Evolutionary conservation across 2,329 filamentous ascomycete genomes (phyloP).

Genomic region (Pseudogymnoascus sp.): DNA sequence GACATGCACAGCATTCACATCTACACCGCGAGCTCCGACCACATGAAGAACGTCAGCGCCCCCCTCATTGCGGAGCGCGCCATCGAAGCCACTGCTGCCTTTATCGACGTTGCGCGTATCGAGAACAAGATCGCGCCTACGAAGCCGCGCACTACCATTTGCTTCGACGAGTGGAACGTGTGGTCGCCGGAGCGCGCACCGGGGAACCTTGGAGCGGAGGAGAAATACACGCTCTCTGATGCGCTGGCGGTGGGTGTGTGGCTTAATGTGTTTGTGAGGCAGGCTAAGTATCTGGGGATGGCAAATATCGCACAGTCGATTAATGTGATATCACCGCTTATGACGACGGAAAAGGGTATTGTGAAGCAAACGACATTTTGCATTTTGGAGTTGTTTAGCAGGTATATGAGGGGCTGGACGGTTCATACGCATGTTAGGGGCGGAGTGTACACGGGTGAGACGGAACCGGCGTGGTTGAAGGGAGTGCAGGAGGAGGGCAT

Average conservation of each 20-base stretch:
- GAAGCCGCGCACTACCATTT: constrained; percentile 46
- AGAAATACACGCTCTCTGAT: constrained; percentile 56
- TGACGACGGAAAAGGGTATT: constrained; percentile 52
- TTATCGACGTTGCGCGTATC: constrained; percentile 57
- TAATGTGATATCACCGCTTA: constrained; percentile 60
- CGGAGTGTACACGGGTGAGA: constrained; percentile 58
- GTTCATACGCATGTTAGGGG: constrained; percentile 58
- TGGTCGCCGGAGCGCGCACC: constrained; percentile 57
- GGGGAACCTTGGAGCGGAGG: constrained; percentile 55
- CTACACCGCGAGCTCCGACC: constrained; percentile 44
- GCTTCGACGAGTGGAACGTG: constrained; percentile 65
- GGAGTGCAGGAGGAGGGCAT: constrained; percentile 55
- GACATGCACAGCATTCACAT: constrained; percentile 63
- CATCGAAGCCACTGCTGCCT: constrained; percentile 51
- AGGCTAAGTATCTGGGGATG: constrained; percentile 56
- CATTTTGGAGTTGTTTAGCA: constrained; percentile 53
- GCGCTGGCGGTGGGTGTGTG: constrained; percentile 55
- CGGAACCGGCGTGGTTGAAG: constrained; percentile 57
- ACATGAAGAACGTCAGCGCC: constrained; percentile 46
- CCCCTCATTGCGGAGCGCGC: constrained; percentile 56
- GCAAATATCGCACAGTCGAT: constrained; percentile 60
- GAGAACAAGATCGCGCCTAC: constrained; percentile 39
- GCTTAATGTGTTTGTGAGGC: constrained; percentile 57
- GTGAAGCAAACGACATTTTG: constrained; percentile 59
- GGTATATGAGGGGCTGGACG: constrained; percentile 66